Conservation (phyloP, 2,329 filamentous ascomycete genomes). For the Xylariomycetidae sp. region DNA sequence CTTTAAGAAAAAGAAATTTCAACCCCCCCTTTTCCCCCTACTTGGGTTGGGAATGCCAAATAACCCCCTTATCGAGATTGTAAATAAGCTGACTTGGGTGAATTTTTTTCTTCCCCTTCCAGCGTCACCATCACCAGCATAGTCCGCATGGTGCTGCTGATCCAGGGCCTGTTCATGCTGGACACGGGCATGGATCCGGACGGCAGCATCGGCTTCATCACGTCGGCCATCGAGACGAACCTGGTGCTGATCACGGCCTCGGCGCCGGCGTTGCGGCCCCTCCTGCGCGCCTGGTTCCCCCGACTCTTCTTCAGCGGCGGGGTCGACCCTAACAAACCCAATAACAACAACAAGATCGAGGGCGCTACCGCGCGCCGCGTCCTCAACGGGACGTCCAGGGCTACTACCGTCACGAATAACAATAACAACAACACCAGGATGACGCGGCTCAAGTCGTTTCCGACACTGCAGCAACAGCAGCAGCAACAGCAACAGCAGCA, state of each 20-base stretch:
- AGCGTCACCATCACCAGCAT: constrained; percentile 32
- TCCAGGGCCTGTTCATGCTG: constrained; percentile 28
- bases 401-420: constrained; percentile 4
- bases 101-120: no score
- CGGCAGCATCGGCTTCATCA: constrained; percentile 30
- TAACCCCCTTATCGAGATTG: no score
- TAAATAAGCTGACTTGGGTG: no score
- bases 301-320: no score
- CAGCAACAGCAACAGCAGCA: constrained; percentile 5
- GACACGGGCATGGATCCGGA: constrained; percentile 19
- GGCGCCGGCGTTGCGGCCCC: constrained; percentile 34
- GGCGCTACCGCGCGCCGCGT: constrained; percentile 10
- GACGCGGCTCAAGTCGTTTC: constrained; percentile 13
- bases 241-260: constrained; percentile 38
- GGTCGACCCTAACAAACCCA: no score
- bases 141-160: constrained; percentile 27
- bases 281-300: constrained; percentile 32
- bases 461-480: no score
- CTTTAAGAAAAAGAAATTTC: no score
- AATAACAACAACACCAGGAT: no score
- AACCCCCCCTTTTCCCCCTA: no score
- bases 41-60: no score
- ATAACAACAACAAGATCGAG: constrained; percentile 17
- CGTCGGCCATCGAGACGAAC: constrained; percentile 35
- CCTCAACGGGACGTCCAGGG: constrained; percentile 8